phyloP scores from a whole-genome alignment of 148 eudicot species.

The Nepenthes mirabilis region DNA sequence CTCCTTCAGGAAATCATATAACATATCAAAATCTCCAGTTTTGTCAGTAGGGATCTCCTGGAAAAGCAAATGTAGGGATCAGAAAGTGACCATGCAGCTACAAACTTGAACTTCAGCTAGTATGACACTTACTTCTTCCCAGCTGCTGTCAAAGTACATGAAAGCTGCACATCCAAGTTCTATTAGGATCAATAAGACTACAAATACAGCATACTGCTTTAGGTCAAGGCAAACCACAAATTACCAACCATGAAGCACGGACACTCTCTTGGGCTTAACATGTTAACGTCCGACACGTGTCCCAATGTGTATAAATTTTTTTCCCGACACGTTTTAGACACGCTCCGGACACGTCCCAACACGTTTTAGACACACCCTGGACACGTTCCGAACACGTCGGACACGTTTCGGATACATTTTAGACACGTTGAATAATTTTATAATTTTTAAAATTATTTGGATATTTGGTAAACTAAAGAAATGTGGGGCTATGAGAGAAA shows the following conservation, averaged over 20 bases:
- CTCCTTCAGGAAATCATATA: conserved; percentile 55
- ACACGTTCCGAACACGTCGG: too few relatives aligned
- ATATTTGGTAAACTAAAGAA: too few relatives aligned
- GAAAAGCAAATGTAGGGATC: background rate
- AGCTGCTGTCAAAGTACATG: conserved; percentile 66
- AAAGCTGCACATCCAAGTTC: conserved; percentile 83
- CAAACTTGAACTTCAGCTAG: background rate
- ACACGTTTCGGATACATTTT: too few relatives aligned
- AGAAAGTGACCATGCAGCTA: background rate
- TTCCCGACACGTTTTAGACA: background rate
- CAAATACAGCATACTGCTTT: conserved; percentile 58
- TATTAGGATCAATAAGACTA: conserved; percentile 65
- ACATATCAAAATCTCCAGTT: conserved; percentile 68
- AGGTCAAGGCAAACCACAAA: conserved; percentile 40
- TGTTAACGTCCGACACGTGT: too few relatives aligned
- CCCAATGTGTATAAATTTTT: background rate
- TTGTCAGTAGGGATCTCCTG: conserved; percentile 79
- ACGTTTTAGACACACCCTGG: too few relatives aligned
- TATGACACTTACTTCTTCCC: conserved; percentile 55
- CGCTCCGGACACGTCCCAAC: too few relatives aligned
- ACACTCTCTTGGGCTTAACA: too few relatives aligned
- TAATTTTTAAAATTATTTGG: too few relatives aligned
- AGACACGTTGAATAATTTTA: too few relatives aligned
- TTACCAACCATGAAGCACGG: background rate
- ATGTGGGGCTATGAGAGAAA: too few relatives aligned